These are phyloP conservation scores for Physaria fendleri DNA, from an alignment of 345 rosid genomes.

Conservation along the genomic window DNA sequence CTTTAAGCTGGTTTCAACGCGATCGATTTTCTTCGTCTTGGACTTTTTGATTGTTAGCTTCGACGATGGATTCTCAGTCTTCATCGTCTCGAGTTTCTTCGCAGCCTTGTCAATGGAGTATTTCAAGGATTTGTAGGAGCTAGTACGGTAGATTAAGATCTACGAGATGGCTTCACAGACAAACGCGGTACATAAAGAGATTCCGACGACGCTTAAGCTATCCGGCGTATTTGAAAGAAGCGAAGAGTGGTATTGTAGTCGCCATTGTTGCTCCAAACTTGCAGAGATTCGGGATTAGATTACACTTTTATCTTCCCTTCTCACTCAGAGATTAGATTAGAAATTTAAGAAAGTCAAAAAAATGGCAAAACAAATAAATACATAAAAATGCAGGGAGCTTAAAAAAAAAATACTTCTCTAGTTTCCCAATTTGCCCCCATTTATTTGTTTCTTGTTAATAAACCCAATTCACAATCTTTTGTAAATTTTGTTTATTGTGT, in stretches of 20 bases:
- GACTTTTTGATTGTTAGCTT: constrained; percentile 60
- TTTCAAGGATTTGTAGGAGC: constrained; percentile 82
- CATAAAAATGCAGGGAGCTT: not conserved
- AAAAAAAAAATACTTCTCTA: not conserved
- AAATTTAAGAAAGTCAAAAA: constrained; percentile 7
- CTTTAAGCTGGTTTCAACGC: constrained; percentile 82
- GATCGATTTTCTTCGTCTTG: constrained; percentile 90
- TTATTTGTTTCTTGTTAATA: not conserved
- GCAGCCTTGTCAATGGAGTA: constrained; percentile 93
- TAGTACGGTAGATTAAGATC: constrained; percentile 91
- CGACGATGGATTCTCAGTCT: constrained; percentile 46
- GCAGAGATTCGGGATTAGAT: not conserved
- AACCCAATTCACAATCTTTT: not conserved
- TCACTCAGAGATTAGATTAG: constrained; percentile 6
- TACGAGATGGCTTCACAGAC: constrained; percentile 95
- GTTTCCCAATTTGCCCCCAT: not conserved
- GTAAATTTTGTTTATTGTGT: no score
- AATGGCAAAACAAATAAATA: not conserved
- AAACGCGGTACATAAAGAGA: constrained; percentile 88
- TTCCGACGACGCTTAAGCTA: constrained; percentile 73
- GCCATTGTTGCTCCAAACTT: constrained; percentile 25
- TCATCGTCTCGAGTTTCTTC: constrained; percentile 92
- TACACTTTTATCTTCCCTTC: not conserved
- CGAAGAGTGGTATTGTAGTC: constrained; percentile 41
- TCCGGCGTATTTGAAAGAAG: constrained; percentile 74